A percentile compares a stretch with the other conserved stretches of the same genome.
phyloP scores from a whole-genome alignment of 1,284 basidiomycete species.

The Irpex lacteus region DNA sequence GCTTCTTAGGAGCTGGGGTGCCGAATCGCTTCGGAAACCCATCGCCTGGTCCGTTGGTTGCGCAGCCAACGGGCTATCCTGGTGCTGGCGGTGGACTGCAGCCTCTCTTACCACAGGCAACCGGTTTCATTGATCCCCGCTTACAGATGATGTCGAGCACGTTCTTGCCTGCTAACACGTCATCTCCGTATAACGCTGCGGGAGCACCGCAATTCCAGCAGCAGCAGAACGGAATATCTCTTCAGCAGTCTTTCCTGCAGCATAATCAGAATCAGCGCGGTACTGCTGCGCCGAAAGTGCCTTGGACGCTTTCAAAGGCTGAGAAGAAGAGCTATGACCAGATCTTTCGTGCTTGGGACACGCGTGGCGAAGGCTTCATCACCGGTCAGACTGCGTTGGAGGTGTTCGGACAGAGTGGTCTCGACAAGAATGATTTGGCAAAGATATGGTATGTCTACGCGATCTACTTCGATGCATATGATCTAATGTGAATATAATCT shows the following conservation, averaged over 20 bases:
- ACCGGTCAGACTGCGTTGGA: conserved; percentile 84
- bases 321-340: conserved; percentile 98
- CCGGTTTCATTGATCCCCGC: conserved; percentile 83
- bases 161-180: conserved; percentile 78
- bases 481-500: conserved; percentile 6
- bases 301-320: conserved; percentile 86
- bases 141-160: conserved; percentile 82
- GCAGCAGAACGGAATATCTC: conserved; percentile 52
- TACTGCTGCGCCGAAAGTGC: conserved; percentile 70
- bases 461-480: background rate
- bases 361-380: conserved; percentile 83
- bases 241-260: conserved; percentile 80
- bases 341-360: conserved; percentile 97
- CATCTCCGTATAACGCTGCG: conserved; percentile 57
- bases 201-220: conserved; percentile 64
- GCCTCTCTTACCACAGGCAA: conserved; percentile 73
- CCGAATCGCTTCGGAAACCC: conserved; percentile 48
- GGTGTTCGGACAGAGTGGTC: conserved; percentile 93
- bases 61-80: conserved; percentile 60
- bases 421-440: conserved; percentile 88
- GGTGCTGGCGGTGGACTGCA: conserved; percentile 24
- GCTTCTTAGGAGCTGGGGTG: conserved; percentile 42
- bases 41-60: conserved; percentile 44
- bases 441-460: conserved; percentile 75
- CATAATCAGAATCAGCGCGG: conserved; percentile 75